Evolutionary conservation across 257 asterid species (phyloP), one percentile per base, ranked within the genome.

Genomic region (Petunia secreta): DNA sequence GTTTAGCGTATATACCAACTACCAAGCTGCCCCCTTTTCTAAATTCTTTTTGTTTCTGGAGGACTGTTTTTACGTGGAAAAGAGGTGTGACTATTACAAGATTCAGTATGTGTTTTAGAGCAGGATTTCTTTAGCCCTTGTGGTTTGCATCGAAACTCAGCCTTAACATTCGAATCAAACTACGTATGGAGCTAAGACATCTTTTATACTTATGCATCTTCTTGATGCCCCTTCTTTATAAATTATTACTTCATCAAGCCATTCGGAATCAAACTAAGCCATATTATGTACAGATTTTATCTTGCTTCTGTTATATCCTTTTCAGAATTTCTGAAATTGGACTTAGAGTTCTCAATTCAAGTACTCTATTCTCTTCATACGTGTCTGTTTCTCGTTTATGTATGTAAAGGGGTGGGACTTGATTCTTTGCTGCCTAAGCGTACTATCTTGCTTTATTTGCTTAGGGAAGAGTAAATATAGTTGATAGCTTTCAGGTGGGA

Each of bases 401-500:
- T 10, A 41, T 41, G 63, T 13, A 25, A 25, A 25, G 25, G 25
- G 25, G 25, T 25, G 25, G 25, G 25, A 25, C 25, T 25, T 25
- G 25, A 25, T 25, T 25, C 25, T 25, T 25, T 25, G 25, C 25
- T 25, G 25, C 25, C 25, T 25, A 25, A 25, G 25, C 25, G 52
- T 46, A 40, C 46, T 41, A 48, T 44, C 43, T 39, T 43, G 53
- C 64, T 73, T 71, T 63, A 60, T 78, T 50, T 43, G 5, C 53
- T 69, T 79, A 55, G 34, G 14, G 48, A 63, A 25, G 69, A 39
- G 68, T 82, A 67, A 78, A 68, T 83, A 57, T 8, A 71, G 36
- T 34, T 64, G 59, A 44, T 63, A 81, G 59, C 86, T 74, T 89
- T 87, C 84, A 96, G 99, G 90, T 96, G 99, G 99, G 99, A 96